Evolutionary conservation across 192 early-diverging fungal species (phyloP).

Genomic region (Linnemannia elongata): DNA sequence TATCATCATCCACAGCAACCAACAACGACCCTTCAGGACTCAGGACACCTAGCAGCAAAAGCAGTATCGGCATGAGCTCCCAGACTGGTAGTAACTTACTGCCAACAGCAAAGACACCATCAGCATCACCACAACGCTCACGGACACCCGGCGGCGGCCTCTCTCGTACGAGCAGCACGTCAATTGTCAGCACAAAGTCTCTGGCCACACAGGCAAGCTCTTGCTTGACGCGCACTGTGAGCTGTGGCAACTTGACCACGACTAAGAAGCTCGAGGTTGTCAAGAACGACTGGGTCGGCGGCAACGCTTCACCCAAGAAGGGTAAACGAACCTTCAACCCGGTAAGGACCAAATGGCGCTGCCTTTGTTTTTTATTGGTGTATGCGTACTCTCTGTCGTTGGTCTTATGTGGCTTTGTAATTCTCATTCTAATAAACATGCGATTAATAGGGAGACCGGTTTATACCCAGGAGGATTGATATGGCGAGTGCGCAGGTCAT

Average conservation of each 20-base stretch:
- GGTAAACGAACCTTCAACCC: neutral
- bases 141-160: constrained; percentile 1
- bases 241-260: constrained; percentile 26
- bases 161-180: neutral
- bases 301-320: constrained; percentile 37
- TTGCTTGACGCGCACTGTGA: constrained; percentile 29
- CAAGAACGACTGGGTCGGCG: constrained; percentile 49
- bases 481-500: constrained; percentile 68
- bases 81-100: neutral
- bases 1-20: constrained; percentile 6
- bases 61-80: neutral
- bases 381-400: neutral
- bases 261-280: constrained; percentile 51
- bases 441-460: constrained; percentile 78
- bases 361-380: neutral
- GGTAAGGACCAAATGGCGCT: neutral
- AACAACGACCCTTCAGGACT: neutral
- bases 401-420: no score
- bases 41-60: neutral
- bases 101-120: neutral
- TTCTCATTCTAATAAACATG: no score
- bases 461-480: constrained; percentile 86
- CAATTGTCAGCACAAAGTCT: constrained; percentile 14
- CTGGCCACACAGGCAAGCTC: constrained; percentile 28
- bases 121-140: constrained; percentile 10